Percentiles rank a stretch among this genome's conserved stretches.
Evolutionary conservation across 2,329 filamentous ascomycete genomes (phyloP).

Genomic region (Chrysoporthe puriensis): DNA sequence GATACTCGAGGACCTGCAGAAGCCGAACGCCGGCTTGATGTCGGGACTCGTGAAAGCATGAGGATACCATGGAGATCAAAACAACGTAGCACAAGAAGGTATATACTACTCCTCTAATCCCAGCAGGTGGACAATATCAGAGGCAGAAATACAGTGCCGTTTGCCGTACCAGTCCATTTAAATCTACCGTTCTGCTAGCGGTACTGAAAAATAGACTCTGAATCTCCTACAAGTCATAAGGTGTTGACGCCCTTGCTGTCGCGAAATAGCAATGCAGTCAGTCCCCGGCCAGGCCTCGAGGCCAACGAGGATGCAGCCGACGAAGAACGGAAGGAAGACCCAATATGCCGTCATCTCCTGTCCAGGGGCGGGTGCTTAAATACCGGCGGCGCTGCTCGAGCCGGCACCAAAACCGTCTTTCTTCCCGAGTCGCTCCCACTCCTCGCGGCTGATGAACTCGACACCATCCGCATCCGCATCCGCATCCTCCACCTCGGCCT

Average conservation of each 20-base stretch:
- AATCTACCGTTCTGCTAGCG: neutral
- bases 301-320: too few relatives aligned
- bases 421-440: conserved; percentile 37
- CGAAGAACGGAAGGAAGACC: neutral
- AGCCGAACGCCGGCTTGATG: conserved; percentile 14
- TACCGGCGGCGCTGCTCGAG: neutral
- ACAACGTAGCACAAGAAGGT: too few relatives aligned
- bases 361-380: neutral
- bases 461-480: conserved; percentile 24
- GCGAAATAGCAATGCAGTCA: too few relatives aligned
- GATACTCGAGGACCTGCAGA: conserved; percentile 52
- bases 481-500: neutral
- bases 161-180: neutral
- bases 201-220: neutral
- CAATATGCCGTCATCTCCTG: neutral
- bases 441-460: conserved; percentile 32
- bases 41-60: conserved; percentile 29
- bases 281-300: too few relatives aligned
- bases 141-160: neutral
- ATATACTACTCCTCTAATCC: too few relatives aligned
- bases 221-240: neutral
- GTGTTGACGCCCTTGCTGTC: too few relatives aligned
- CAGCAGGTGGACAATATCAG: too few relatives aligned
- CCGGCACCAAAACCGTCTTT: conserved; percentile 19
- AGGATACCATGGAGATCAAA: neutral